Evolutionary conservation across 371 early-diverging fungal species (phyloP), one percentile per base, ranked within the genome.

Genomic region (Entomophthora muscae): DNA sequence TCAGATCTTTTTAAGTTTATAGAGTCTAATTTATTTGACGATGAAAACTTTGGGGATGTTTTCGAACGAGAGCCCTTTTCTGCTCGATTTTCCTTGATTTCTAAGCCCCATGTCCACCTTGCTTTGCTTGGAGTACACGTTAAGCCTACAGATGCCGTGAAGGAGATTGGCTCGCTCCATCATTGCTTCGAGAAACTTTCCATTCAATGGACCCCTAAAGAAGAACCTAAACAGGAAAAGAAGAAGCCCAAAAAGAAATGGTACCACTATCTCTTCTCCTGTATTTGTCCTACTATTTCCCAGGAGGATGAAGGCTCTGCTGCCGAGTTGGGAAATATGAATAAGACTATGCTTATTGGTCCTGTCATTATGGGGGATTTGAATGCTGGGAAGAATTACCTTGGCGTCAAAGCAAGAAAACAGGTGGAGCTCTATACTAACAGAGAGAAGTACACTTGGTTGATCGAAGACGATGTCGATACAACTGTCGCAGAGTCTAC

Each of bases 31-130:
- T n/a, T 61, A 13, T 61, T 61, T 24, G 28, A 51, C 23, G 61
- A 61, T 23, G 23, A 2, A 1, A 22, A 32, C 3, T n/a, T 28
- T 31, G 58, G 58, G 1, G 61, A 61, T n/a, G 26, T 32, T 10
- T 61, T 61, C n/a, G 61, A 61, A 24, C 21, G 61, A n/a, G 61
- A 61, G 22, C 61, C 61, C 2, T 61, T 21, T 51, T 51, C 52
- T 7, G 24, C 52, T 21, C 22, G 29, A 51, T 52, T 61, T 2
- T 3, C 2, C 1, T 27, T 61, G n/a, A 61, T 52, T 3, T n/a
- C 7, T 3, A 61, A 61, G 12, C 52, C 42, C 17, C n/a, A 12
- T 22, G n/a, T 61, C 27, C 17, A 61, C 23, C 3, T 61, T 2
- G 42, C 7, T 1, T 17, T 61, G 2, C n/a, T n/a, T n/a, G 61